Percentiles rank a stretch among this genome's conserved stretches.
These are phyloP conservation scores for Graphilbum ipis-grandicollis DNA, from an alignment of 2,329 filamentous ascomycete species.

Conservation along the genomic window DNA sequence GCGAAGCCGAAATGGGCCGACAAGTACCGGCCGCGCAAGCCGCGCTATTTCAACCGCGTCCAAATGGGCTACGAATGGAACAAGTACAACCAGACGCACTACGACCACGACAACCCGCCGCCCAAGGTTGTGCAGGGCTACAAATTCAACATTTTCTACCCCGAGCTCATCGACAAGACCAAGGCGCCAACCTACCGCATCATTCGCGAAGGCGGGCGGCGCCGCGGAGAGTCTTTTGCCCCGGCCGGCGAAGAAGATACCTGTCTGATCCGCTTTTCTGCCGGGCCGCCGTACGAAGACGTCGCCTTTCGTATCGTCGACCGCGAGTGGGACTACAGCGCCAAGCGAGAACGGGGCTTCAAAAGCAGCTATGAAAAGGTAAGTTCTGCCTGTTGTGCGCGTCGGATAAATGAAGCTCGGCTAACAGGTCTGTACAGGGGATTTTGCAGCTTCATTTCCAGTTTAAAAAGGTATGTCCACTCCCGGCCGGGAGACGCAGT, in stretches of 20 bases:
- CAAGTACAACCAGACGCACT: conserved; percentile 99
- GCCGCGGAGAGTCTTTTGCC: conserved; percentile 80
- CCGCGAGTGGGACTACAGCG: conserved; percentile 97
- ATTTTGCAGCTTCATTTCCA: conserved; percentile 95
- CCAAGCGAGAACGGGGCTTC: conserved; percentile 87
- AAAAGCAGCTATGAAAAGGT: conserved; percentile 96
- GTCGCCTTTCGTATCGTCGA: conserved; percentile 95
- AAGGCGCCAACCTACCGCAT: conserved; percentile 95
- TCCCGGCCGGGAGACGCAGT: too few species aligned
- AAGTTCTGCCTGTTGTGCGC: conserved; percentile 15
- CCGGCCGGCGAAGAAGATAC: conserved; percentile 93
- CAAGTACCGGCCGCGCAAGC: conserved; percentile 79
- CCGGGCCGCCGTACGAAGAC: conserved; percentile 89
- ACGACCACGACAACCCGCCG: conserved; percentile 94
- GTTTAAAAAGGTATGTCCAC: conserved; percentile 97
- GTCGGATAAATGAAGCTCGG: too few species aligned
- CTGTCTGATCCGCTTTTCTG: conserved; percentile 88
- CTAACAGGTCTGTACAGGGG: conserved; percentile 37
- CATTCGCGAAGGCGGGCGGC: conserved; percentile 77
- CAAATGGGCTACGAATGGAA: conserved; percentile 99
- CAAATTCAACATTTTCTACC: conserved; percentile 99
- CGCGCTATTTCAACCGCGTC: conserved; percentile 91
- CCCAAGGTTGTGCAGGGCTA: conserved; percentile 98
- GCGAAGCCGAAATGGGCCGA: conserved; percentile 61
- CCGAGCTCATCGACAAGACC: conserved; percentile 84